These are phyloP conservation scores for Populus simonii DNA, from an alignment of 345 rosid species.

Conservation along the genomic window DNA sequence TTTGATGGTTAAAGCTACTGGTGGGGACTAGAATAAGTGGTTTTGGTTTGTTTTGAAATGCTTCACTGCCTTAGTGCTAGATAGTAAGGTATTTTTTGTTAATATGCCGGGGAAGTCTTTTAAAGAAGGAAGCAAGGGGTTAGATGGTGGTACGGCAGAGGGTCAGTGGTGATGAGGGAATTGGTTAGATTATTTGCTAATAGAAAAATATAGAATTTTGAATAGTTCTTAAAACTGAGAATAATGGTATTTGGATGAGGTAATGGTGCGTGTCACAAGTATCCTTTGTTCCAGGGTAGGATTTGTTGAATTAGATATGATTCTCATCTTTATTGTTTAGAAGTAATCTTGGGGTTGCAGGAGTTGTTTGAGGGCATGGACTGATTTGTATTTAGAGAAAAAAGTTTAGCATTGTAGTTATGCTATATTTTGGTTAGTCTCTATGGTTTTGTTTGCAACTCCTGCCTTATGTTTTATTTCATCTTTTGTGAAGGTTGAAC, in stretches of 20 bases:
- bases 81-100: neutral
- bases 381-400: neutral
- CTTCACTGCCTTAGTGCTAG: too few relatives aligned
- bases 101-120: neutral
- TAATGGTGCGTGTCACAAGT: neutral
- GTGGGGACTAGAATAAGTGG: neutral
- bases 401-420: neutral
- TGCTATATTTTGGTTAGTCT: neutral
- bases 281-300: neutral
- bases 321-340: neutral
- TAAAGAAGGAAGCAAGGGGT: neutral
- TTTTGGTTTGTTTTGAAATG: too few relatives aligned
- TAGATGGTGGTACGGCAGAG: neutral
- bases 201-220: neutral
- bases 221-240: neutral
- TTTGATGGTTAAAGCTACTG: neutral
- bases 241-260: neutral
- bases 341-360: neutral
- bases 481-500: neutral
- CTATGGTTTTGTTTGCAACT: neutral
- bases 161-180: neutral
- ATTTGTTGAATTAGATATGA: neutral
- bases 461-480: neutral
- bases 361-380: neutral
- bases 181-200: neutral